Percentiles rank a stretch among this genome's conserved stretches.
phyloP scores from a whole-genome alignment of 202 grass and related monocot genomes.

The Musa balbisiana region DNA sequence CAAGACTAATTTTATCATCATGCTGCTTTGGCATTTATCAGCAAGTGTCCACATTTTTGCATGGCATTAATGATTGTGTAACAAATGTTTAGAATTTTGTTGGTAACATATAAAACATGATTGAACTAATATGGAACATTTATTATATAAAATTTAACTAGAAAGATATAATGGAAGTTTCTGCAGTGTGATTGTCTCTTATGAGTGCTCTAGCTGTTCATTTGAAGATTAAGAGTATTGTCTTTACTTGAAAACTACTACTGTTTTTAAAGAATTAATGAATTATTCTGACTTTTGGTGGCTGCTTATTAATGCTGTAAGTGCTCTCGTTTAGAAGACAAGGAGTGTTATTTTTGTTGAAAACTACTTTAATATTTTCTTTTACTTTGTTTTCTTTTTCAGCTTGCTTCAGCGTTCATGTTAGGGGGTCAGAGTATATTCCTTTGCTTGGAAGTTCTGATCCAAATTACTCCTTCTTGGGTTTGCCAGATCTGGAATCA shows the following conservation, averaged over 20 bases:
- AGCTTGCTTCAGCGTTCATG: conserved; percentile 98
- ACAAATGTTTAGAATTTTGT: background rate
- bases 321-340: background rate
- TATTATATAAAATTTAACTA: background rate
- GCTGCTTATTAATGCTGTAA: background rate
- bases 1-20: too few species aligned
- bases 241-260: too few species aligned
- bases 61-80: background rate
- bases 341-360: background rate
- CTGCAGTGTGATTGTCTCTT: too few species aligned
- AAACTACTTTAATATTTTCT: background rate
- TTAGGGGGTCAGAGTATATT: conserved; percentile 90
- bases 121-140: background rate
- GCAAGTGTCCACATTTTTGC: too few species aligned
- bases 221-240: too few species aligned
- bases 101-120: background rate
- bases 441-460: conserved; percentile 62
- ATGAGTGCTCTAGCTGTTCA: too few species aligned
- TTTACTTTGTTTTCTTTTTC: conserved; percentile 28
- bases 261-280: background rate
- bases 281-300: background rate
- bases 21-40: too few species aligned
- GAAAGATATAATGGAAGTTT: too few species aligned
- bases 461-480: conserved; percentile 57
- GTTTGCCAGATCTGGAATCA: conserved; percentile 45